Evolutionary conservation across 306 rosid species (phyloP).

Genomic region (Chamaecrista fasciculata): DNA sequence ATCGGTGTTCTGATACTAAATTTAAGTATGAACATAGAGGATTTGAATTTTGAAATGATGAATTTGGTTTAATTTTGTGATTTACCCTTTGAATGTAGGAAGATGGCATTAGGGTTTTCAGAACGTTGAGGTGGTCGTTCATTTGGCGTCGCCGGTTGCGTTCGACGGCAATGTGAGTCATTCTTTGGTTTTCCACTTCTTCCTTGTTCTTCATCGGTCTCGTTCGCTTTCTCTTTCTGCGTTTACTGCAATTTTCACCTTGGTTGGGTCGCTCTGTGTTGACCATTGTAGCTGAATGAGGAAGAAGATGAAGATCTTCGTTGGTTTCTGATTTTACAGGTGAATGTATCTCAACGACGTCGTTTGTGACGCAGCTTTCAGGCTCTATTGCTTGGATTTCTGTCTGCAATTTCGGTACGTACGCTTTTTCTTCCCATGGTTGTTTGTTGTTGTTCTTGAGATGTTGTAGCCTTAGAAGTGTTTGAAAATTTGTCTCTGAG

Average conservation of each 20-base stretch:
- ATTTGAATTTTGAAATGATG: neutral
- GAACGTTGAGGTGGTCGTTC: constrained; percentile 93
- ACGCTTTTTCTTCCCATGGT: constrained; percentile 44
- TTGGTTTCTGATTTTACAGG: constrained; percentile 63
- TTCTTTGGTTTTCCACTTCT: constrained; percentile 89
- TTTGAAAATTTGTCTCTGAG: constrained; percentile 72
- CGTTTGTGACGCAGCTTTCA: constrained; percentile 73
- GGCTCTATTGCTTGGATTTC: constrained; percentile 48
- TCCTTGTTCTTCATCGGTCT: constrained; percentile 82
- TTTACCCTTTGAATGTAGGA: constrained; percentile 74
- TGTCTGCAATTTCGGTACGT: constrained; percentile 38
- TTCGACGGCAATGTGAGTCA: constrained; percentile 97
- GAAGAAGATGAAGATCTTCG: constrained; percentile 1
- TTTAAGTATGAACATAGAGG: too few relatives aligned
- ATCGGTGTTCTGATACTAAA: too few relatives aligned
- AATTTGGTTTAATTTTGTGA: neutral
- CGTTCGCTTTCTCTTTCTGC: constrained; percentile 76
- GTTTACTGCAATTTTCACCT: constrained; percentile 31
- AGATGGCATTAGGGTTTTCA: constrained; percentile 86
- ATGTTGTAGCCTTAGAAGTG: constrained; percentile 66
- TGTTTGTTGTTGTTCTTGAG: constrained; percentile 54
- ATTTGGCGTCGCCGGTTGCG: constrained; percentile 87
- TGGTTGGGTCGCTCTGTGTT: constrained; percentile 36
- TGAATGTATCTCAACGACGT: constrained; percentile 50
- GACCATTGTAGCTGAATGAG: constrained; percentile 6